Conservation (phyloP, 106 monocot genomes). For the Amphibolis antarctica region DNA sequence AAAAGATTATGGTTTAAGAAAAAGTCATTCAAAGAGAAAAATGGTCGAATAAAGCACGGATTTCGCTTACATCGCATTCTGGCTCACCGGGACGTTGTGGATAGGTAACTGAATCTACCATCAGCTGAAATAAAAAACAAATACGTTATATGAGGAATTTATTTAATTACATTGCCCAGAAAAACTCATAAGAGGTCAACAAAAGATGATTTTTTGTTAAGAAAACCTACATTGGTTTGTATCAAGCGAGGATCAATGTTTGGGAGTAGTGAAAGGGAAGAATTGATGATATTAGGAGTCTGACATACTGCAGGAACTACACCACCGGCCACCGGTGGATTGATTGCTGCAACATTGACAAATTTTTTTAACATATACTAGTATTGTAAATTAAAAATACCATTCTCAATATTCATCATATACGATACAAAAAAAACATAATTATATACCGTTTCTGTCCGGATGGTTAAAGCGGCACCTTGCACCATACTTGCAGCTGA, state of each 20-base stretch:
- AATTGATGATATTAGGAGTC: constrained; percentile 32
- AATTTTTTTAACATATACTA: too few species aligned
- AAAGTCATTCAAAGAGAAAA: too few species aligned
- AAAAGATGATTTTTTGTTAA: too few species aligned
- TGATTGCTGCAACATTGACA: constrained; percentile 28
- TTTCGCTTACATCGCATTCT: constrained; percentile 73
- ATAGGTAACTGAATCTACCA: constrained; percentile 28
- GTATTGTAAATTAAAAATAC: background rate
- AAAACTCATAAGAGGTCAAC: too few species aligned
- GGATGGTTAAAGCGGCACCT: constrained; percentile 87
- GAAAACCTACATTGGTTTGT: constrained; percentile 38
- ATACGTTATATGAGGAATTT: too few species aligned
- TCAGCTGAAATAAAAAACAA: constrained; percentile 27
- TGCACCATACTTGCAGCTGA: constrained; percentile 91
- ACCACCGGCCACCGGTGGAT: constrained; percentile 22
- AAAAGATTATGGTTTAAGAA: too few species aligned
- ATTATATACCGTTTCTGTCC: constrained; percentile 46
- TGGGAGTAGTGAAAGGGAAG: constrained; percentile 40
- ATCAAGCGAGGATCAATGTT: constrained; percentile 35
- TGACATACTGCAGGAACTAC: too few species aligned
- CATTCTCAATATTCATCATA: background rate
- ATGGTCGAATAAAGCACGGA: background rate
- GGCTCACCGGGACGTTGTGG: constrained; percentile 85
- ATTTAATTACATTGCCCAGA: background rate
- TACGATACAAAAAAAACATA: constrained; percentile 1